A percentile compares a stretch with the other conserved stretches of the same genome.
phyloP scores from a whole-genome alignment of 1,139 yeast species.

The Hemisphaericaspora subhashii region DNA sequence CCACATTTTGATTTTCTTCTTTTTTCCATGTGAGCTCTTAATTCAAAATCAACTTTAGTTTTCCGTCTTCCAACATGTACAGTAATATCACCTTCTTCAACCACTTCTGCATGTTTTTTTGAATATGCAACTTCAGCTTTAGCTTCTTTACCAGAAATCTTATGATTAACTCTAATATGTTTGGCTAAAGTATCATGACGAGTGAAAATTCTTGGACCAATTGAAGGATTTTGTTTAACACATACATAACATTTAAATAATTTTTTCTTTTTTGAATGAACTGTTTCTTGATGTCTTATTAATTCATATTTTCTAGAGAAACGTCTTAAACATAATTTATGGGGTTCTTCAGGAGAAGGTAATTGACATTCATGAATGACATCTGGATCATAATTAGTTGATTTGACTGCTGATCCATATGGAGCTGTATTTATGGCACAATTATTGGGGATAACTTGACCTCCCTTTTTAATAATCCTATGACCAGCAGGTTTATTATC shows the following conservation, averaged over 20 bases:
- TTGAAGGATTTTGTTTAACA: conserved; percentile 55
- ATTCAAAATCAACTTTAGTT: conserved; percentile 49
- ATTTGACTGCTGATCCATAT: conserved; percentile 23
- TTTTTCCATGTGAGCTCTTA: conserved; percentile 49
- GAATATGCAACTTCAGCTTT: conserved; percentile 52
- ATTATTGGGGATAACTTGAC: conserved; percentile 32
- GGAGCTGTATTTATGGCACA: conserved; percentile 22
- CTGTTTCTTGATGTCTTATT: conserved; percentile 93
- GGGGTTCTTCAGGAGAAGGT: conserved; percentile 47
- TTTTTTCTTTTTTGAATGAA: conserved; percentile 86
- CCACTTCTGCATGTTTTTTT: conserved; percentile 48
- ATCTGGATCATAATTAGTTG: conserved; percentile 51
- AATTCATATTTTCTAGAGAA: conserved; percentile 94
- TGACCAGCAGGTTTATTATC: conserved; percentile 15
- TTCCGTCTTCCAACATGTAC: conserved; percentile 51
- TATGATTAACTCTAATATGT: conserved; percentile 88
- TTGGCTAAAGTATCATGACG: conserved; percentile 94
- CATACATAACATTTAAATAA: conserved; percentile 87
- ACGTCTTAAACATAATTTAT: conserved; percentile 70
- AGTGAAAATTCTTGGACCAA: conserved; percentile 73
- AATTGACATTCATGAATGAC: conserved; percentile 51
- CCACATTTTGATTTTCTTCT: conserved; percentile 20
- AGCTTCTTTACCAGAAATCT: conserved; percentile 66
- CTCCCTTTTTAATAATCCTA: conserved; percentile 15
- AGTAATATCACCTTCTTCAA: conserved; percentile 45